Conservation (phyloP, 2,329 filamentous ascomycete genomes). For the Colletotrichum camelliae region DNA sequence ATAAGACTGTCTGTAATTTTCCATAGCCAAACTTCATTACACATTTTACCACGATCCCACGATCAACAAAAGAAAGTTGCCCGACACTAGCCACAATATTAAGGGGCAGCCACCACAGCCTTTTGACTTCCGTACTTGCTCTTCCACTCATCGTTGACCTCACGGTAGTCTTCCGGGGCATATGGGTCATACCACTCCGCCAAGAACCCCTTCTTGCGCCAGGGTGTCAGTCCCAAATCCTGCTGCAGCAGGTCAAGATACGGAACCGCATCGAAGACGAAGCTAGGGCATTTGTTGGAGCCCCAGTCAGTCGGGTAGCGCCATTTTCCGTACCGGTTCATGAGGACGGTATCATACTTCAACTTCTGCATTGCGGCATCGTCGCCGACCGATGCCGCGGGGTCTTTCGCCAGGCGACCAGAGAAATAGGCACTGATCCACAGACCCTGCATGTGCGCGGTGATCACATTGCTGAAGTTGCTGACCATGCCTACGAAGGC, state of each 20-base stretch:
- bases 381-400: neutral
- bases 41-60: neutral
- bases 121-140: neutral
- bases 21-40: neutral
- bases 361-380: slow-evolving; percentile 39
- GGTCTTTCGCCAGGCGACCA: slow-evolving; percentile 24
- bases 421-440: slow-evolving; percentile 71
- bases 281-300: slow-evolving; percentile 62
- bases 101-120: neutral
- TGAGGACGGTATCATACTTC: slow-evolving; percentile 62
- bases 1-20: neutral
- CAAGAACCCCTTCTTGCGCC: slow-evolving; percentile 58
- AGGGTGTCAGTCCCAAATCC: slow-evolving; percentile 67
- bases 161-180: slow-evolving; percentile 61
- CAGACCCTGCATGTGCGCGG: slow-evolving; percentile 56
- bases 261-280: slow-evolving; percentile 77
- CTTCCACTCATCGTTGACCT: slow-evolving; percentile 58
- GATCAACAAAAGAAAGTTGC: neutral
- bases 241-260: slow-evolving; percentile 72
- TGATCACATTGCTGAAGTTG: slow-evolving; percentile 46
- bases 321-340: slow-evolving; percentile 73
- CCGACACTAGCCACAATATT: neutral
- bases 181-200: slow-evolving; percentile 62
- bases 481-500: slow-evolving; percentile 50
- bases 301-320: slow-evolving; percentile 74